Percentiles rank a stretch among this genome's conserved stretches.
Conservation (phyloP, 805 yeast species). For the Jamesozyma rosinii region DNA sequence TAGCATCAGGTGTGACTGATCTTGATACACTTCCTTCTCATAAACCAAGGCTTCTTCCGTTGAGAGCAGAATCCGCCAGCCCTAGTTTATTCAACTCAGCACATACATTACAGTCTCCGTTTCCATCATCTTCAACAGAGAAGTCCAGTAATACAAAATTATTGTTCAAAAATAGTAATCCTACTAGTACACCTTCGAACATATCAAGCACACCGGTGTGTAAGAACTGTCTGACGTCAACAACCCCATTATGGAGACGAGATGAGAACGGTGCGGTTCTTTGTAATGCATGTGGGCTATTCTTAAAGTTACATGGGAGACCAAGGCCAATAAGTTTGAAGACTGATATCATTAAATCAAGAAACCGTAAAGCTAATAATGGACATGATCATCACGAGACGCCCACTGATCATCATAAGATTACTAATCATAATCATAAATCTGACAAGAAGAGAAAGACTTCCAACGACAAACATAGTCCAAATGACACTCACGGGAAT, state of each 20-base stretch:
- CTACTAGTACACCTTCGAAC: background rate
- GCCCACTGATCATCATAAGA: background rate
- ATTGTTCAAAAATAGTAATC: background rate
- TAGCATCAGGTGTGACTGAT: too few species aligned
- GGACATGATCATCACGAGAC: constrained; percentile 6
- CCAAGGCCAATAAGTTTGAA: constrained; percentile 86
- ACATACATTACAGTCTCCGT: background rate
- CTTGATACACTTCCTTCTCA: background rate
- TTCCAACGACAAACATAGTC: background rate
- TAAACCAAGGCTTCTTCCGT: background rate
- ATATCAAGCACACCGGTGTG: constrained; percentile 48
- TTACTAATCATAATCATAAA: background rate
- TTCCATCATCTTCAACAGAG: background rate
- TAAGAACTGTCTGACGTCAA: constrained; percentile 83
- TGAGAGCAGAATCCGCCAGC: background rate
- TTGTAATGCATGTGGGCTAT: constrained; percentile 91
- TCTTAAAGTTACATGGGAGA: constrained; percentile 81
- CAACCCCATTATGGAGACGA: constrained; percentile 91
- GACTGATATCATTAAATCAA: constrained; percentile 84
- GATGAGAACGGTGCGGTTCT: constrained; percentile 85
- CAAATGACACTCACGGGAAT: background rate
- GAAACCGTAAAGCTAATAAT: constrained; percentile 54
- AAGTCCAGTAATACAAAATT: background rate
- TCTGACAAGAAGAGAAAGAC: constrained; percentile 14
- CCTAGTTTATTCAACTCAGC: background rate